phyloP scores from a whole-genome alignment of 371 early-diverging fungal species.

The Mortierella sp. region DNA sequence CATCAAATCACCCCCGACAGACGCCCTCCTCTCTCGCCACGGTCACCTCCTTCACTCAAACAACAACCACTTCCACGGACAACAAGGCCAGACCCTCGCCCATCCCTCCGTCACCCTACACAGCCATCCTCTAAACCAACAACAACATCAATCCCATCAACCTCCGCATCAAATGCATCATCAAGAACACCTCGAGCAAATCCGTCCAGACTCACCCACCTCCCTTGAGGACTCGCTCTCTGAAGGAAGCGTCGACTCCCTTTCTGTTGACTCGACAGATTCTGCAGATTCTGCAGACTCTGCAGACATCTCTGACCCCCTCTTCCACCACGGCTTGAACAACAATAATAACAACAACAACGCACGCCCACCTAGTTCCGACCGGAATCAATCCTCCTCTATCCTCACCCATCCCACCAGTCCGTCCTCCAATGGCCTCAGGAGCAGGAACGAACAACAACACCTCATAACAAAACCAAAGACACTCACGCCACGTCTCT shows the following conservation, averaged over 20 bases:
- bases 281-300: constrained; percentile 14
- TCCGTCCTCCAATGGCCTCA: constrained; percentile 3
- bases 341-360: too few species aligned
- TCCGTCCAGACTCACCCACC: constrained; percentile 47
- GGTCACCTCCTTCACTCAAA: neutral
- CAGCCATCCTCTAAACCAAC: constrained; percentile 2
- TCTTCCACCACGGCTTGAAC: constrained; percentile 2
- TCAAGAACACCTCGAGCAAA: neutral
- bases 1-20: neutral
- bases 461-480: neutral
- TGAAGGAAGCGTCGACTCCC: constrained; percentile 34
- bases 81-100: constrained; percentile 26
- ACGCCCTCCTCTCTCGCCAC: neutral
- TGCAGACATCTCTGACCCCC: neutral
- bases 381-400: constrained; percentile 15
- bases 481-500: neutral
- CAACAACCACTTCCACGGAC: neutral
- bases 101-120: constrained; percentile 20
- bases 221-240: constrained; percentile 48
- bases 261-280: constrained; percentile 31
- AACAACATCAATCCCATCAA: constrained; percentile 8
- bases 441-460: constrained; percentile 10
- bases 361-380: neutral
- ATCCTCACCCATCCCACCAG: constrained; percentile 3
- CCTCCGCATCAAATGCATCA: constrained; percentile 12